These are phyloP conservation scores for Westerdykella sp. DNA, from an alignment of 2,329 filamentous ascomycete genomes.

Conservation along the genomic window DNA sequence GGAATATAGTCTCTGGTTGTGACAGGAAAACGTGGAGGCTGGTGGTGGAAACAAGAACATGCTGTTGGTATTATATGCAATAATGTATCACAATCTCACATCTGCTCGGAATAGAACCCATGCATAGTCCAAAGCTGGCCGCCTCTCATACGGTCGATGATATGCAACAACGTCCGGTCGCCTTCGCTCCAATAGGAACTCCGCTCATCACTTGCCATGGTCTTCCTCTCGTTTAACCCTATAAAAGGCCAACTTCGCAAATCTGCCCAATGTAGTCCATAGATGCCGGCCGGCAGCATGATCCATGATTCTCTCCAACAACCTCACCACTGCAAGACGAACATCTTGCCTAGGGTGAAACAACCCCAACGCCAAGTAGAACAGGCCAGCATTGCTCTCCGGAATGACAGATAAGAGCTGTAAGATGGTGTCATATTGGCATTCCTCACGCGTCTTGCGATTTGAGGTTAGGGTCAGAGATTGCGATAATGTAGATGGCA, in stretches of 20 bases:
- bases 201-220: not conserved
- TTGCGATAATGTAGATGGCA: conserved; percentile 14
- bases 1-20: no score
- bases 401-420: conserved; percentile 74
- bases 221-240: conserved; percentile 62
- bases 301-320: conserved; percentile 74
- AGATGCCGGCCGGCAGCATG: conserved; percentile 92
- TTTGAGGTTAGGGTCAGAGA: conserved; percentile 20
- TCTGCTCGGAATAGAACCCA: no score
- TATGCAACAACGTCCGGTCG: no score
- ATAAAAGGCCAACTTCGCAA: conserved; percentile 79
- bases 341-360: conserved; percentile 86
- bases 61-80: no score
- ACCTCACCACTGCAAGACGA: conserved; percentile 65
- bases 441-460: conserved; percentile 17
- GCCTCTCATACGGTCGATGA: no score
- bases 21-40: no score
- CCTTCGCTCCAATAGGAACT: not conserved
- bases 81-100: no score
- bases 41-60: no score
- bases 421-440: conserved; percentile 36
- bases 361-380: conserved; percentile 82
- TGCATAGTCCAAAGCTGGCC: no score
- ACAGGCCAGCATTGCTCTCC: conserved; percentile 79
- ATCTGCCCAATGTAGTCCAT: conserved; percentile 79